These are phyloP conservation scores for Pleurotus sapidus DNA, from an alignment of 768 basidiomycete genomes.

Conservation along the genomic window DNA sequence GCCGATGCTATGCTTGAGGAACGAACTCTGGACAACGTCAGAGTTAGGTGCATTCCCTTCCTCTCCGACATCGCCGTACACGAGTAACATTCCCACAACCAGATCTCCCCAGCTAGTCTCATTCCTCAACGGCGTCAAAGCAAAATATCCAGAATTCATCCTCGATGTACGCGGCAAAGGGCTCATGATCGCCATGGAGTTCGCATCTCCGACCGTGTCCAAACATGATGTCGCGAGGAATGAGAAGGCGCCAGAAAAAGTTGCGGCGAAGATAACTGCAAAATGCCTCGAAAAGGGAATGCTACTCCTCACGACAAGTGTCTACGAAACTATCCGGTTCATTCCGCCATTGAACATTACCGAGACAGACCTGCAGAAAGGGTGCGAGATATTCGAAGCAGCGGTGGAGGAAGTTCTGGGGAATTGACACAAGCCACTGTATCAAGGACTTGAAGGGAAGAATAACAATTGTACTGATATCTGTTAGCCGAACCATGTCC, in stretches of 20 bases:
- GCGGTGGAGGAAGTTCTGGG: slow-evolving; percentile 69
- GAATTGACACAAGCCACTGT: slow-evolving; percentile 23
- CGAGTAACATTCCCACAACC: slow-evolving; percentile 2
- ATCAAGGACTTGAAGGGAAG: neutral
- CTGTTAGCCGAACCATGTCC: neutral
- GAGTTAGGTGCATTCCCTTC: slow-evolving; percentile 46
- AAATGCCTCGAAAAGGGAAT: slow-evolving; percentile 85
- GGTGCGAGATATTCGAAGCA: slow-evolving; percentile 61
- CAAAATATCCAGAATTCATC: slow-evolving; percentile 52
- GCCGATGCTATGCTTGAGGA: slow-evolving; percentile 76
- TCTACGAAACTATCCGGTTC: slow-evolving; percentile 87
- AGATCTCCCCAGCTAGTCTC: slow-evolving; percentile 74
- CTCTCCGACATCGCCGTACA: too few species aligned
- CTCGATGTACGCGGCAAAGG: slow-evolving; percentile 88
- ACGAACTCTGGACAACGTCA: slow-evolving; percentile 79
- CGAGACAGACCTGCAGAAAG: slow-evolving; percentile 70
- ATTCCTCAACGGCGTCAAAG: slow-evolving; percentile 55
- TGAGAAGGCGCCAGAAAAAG: slow-evolving; percentile 32
- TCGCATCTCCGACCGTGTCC: slow-evolving; percentile 60
- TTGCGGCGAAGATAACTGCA: slow-evolving; percentile 70
- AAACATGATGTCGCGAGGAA: slow-evolving; percentile 41
- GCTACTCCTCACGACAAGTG: slow-evolving; percentile 84
- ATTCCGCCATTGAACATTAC: slow-evolving; percentile 89
- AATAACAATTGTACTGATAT: neutral
- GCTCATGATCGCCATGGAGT: slow-evolving; percentile 86